These are phyloP conservation scores for Taphrina flavorubra DNA, from an alignment of 1,139 yeast species.

Conservation along the genomic window DNA sequence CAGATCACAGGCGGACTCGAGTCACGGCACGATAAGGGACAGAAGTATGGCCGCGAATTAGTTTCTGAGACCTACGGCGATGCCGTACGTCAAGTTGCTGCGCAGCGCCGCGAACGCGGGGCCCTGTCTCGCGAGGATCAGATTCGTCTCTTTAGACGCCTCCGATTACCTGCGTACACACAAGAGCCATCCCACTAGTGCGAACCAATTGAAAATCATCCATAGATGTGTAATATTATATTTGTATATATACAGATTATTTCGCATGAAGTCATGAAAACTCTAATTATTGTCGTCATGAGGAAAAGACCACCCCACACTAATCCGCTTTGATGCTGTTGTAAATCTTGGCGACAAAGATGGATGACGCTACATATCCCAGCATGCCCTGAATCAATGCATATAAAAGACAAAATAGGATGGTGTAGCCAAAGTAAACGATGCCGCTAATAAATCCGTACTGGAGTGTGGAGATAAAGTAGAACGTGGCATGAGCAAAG, in stretches of 20 bases:
- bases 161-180: constrained; percentile 14
- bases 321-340: constrained; percentile 25
- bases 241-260: not conserved
- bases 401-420: constrained; percentile 10
- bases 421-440: constrained; percentile 26
- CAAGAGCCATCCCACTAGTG: not conserved
- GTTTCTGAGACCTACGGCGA: constrained; percentile 38
- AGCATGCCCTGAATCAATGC: constrained; percentile 21
- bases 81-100: constrained; percentile 37
- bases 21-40: not conserved
- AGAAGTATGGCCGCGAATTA: constrained; percentile 19
- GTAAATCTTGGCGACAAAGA: constrained; percentile 29
- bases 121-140: constrained; percentile 25
- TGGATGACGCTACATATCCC: constrained; percentile 17
- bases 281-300: not conserved
- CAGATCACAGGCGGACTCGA: no score
- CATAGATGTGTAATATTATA: not conserved
- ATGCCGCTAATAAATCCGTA: constrained; percentile 31
- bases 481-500: constrained; percentile 70
- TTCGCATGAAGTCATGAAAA: not conserved
- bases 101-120: constrained; percentile 28
- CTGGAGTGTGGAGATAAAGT: constrained; percentile 54
- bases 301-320: no score
- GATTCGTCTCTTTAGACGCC: constrained; percentile 12
- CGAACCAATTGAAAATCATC: not conserved